These are phyloP conservation scores for Lachnellula subtilissima DNA, from an alignment of 2,329 filamentous ascomycete genomes.

Conservation along the genomic window DNA sequence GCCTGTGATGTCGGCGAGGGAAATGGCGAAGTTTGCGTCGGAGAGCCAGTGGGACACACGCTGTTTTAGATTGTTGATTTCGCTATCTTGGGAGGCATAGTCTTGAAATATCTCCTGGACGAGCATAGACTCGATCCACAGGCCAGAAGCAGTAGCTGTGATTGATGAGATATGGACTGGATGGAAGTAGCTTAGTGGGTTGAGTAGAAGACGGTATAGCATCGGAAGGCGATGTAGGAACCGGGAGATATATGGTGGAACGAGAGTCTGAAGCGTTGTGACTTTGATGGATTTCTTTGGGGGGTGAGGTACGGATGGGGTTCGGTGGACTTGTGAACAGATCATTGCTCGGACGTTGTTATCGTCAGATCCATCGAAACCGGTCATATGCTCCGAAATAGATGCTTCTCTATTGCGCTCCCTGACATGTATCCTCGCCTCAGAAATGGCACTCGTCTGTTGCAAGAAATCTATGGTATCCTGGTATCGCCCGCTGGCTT, in stretches of 20 bases:
- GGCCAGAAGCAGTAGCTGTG: constrained; percentile 45
- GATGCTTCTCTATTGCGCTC: constrained; percentile 6
- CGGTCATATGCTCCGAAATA: constrained; percentile 25
- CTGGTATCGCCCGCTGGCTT: constrained; percentile 39
- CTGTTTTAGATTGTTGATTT: constrained; percentile 41
- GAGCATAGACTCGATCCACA: constrained; percentile 44
- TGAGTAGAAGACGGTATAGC: constrained; percentile 43
- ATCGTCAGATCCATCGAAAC: constrained; percentile 35
- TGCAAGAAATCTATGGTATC: constrained; percentile 38
- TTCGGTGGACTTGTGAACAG: constrained; percentile 42
- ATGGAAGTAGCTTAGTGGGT: constrained; percentile 48
- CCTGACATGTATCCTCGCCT: constrained; percentile 31
- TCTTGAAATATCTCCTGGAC: constrained; percentile 45
- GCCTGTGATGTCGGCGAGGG: constrained; percentile 41
- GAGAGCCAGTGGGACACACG: constrained; percentile 45
- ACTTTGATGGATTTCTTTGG: constrained; percentile 43
- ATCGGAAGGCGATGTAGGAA: constrained; percentile 47
- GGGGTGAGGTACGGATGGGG: constrained; percentile 47
- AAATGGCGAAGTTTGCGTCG: constrained; percentile 48
- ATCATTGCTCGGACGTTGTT: constrained; percentile 46
- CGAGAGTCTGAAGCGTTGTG: constrained; percentile 42
- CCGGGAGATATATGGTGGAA: constrained; percentile 35
- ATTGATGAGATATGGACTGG: constrained; percentile 46
- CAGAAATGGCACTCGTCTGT: constrained; percentile 36
- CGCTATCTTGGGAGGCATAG: constrained; percentile 38